Percentiles rank a stretch among this genome's conserved stretches.
These are phyloP conservation scores for Aspergillus sp. DNA, from an alignment of 2,329 filamentous ascomycete species.

Conservation along the genomic window DNA sequence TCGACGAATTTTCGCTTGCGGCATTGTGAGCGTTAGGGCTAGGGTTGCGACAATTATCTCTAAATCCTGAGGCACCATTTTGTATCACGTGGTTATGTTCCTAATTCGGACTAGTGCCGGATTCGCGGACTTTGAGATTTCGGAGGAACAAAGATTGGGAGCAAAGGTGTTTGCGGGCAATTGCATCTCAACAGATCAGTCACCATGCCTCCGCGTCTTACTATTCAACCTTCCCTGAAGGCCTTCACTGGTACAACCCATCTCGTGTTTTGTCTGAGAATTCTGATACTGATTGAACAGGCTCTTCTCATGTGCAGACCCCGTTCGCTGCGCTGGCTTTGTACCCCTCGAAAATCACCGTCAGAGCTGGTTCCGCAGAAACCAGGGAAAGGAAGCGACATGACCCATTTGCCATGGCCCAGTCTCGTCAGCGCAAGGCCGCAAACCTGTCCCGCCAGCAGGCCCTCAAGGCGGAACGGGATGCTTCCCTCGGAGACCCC, in stretches of 20 bases:
- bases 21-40: conserved; percentile 35
- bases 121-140: conserved; percentile 25
- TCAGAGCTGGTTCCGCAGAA: conserved; percentile 58
- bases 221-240: conserved; percentile 53
- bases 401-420: conserved; percentile 76
- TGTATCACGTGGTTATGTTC: background rate
- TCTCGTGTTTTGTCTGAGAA: conserved; percentile 17
- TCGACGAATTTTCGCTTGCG: conserved; percentile 33
- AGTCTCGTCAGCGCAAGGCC: conserved; percentile 74
- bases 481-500: conserved; percentile 64
- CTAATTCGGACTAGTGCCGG: conserved; percentile 19
- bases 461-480: conserved; percentile 59
- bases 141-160: conserved; percentile 9
- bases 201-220: conserved; percentile 63
- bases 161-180: conserved; percentile 4
- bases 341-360: conserved; percentile 46
- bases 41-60: conserved; percentile 16
- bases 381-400: conserved; percentile 61
- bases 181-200: conserved; percentile 3
- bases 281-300: conserved; percentile 14
- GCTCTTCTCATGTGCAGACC: conserved; percentile 27
- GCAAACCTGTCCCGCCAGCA: conserved; percentile 71
- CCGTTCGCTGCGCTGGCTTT: conserved; percentile 47
- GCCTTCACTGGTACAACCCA: conserved; percentile 49
- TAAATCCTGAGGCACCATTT: conserved; percentile 4